Evolutionary conservation across 2,329 filamentous ascomycete genomes (phyloP).

Genomic region (Zasmidium angulare): DNA sequence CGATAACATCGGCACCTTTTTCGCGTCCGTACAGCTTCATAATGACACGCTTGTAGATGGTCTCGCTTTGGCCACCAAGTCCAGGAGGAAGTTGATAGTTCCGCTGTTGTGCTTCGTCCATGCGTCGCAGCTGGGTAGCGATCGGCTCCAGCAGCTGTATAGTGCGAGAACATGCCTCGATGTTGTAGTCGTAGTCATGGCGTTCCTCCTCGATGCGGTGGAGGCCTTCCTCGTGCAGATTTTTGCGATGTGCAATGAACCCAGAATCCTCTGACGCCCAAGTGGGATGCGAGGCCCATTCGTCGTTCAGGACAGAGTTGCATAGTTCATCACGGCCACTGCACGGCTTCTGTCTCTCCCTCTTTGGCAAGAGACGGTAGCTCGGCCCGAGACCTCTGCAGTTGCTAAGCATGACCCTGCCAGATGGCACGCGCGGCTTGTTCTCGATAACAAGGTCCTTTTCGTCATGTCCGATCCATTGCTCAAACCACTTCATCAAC

Average conservation of each 20-base stretch:
- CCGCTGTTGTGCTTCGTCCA: slow-evolving; percentile 64
- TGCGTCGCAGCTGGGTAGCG: slow-evolving; percentile 81
- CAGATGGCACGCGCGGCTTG: slow-evolving; percentile 69
- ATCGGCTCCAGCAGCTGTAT: slow-evolving; percentile 95
- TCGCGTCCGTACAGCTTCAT: slow-evolving; percentile 95
- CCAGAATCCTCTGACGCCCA: slow-evolving; percentile 98
- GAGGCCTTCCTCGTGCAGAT: slow-evolving; percentile 87
- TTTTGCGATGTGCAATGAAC: slow-evolving; percentile 97
- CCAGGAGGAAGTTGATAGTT: slow-evolving; percentile 77
- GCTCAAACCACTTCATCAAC: slow-evolving; percentile 83
- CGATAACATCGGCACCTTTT: slow-evolving; percentile 78
- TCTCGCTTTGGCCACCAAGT: slow-evolving; percentile 88
- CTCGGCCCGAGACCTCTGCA: slow-evolving; percentile 94
- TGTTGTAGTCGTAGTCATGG: slow-evolving; percentile 98
- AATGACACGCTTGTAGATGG: slow-evolving; percentile 93
- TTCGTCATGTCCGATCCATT: slow-evolving; percentile 75
- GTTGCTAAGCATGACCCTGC: slow-evolving; percentile 88
- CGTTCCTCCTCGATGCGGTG: slow-evolving; percentile 97
- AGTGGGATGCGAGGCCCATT: slow-evolving; percentile 97
- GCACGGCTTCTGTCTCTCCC: slow-evolving; percentile 87
- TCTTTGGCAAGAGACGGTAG: slow-evolving; percentile 86
- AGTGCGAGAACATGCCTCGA: slow-evolving; percentile 90
- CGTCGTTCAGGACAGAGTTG: slow-evolving; percentile 88
- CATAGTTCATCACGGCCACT: slow-evolving; percentile 94
- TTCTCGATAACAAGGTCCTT: slow-evolving; percentile 79